Conservation (phyloP, 257 asterid genomes). For the Linaria vulgaris region DNA sequence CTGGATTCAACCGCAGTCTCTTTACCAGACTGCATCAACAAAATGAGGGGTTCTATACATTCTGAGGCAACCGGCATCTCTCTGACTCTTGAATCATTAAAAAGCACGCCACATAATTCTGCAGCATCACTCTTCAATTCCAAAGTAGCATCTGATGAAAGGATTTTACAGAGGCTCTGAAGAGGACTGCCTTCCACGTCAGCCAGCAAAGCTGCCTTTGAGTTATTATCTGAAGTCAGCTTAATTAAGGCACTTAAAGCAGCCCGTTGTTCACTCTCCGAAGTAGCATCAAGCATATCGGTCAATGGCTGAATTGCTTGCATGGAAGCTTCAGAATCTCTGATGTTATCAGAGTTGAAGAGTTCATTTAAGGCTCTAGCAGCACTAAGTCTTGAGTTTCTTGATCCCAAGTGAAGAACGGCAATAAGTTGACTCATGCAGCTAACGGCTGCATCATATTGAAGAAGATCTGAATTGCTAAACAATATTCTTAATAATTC, state of each 20-base stretch:
- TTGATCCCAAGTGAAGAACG: conserved; percentile 89
- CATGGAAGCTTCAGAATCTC: conserved; percentile 65
- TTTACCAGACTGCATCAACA: conserved; percentile 62
- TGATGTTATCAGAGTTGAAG: conserved; percentile 58
- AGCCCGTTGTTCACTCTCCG: conserved; percentile 58
- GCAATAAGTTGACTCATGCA: conserved; percentile 77
- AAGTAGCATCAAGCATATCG: conserved; percentile 65
- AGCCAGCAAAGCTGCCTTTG: conserved; percentile 57
- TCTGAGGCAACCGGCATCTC: conserved; percentile 52
- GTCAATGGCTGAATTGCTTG: conserved; percentile 86
- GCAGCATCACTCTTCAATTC: conserved; percentile 76
- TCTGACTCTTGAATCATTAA: conserved; percentile 53
- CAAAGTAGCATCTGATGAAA: conserved; percentile 51
- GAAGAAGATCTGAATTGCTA: conserved; percentile 60
- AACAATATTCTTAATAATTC: conserved; percentile 73
- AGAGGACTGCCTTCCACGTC: conserved; percentile 72
- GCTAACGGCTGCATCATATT: conserved; percentile 55
- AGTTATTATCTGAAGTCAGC: conserved; percentile 55
- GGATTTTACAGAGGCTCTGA: conserved; percentile 52
- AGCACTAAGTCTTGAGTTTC: conserved; percentile 73
- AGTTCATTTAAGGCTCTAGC: conserved; percentile 71
- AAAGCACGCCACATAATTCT: conserved; percentile 61
- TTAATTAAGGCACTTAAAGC: conserved; percentile 72
- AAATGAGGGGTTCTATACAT: conserved; percentile 63
- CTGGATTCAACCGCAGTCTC: conserved; percentile 68